Evolutionary conservation across 176 grass and related monocot species (phyloP).

Genomic region (Elaeis guineensis): DNA sequence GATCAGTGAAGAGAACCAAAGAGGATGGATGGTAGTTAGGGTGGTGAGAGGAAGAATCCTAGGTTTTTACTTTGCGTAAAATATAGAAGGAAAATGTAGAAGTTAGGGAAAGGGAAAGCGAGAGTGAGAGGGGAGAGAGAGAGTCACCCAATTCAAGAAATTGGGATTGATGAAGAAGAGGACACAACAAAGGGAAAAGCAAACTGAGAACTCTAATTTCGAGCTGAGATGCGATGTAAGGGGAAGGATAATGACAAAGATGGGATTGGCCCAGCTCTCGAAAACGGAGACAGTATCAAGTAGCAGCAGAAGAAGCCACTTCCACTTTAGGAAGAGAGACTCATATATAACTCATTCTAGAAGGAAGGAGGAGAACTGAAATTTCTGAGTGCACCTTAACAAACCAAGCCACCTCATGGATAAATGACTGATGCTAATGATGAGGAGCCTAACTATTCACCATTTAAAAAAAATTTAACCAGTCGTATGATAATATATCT

Average conservation of each 20-base stretch:
- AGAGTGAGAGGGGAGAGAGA: too few relatives aligned
- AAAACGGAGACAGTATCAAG: neutral
- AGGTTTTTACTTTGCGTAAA: neutral
- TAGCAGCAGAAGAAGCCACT: too few relatives aligned
- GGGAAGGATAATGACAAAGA: constrained; percentile 7
- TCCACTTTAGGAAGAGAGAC: too few relatives aligned
- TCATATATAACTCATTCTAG: neutral
- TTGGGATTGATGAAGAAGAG: neutral
- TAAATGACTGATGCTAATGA: constrained; percentile 28
- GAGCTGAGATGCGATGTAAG: constrained; percentile 3
- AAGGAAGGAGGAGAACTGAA: neutral
- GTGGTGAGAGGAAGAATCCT: too few relatives aligned
- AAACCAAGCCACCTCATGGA: constrained; percentile 29
- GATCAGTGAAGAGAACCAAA: neutral
- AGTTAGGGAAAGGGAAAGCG: too few relatives aligned
- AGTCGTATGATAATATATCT: neutral
- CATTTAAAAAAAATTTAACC: too few relatives aligned
- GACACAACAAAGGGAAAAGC: constrained; percentile 7
- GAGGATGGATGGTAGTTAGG: too few relatives aligned
- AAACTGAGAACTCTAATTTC: constrained; percentile 11
- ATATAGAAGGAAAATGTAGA: neutral
- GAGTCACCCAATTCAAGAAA: too few relatives aligned
- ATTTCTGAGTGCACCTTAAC: constrained; percentile 14
- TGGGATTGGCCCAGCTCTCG: neutral
- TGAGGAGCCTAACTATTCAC: constrained; percentile 34